Percentiles rank a stretch among this genome's conserved stretches.
Evolutionary conservation across 495 filamentous ascomycete species (phyloP).

Genomic region (Aspergillus mulundensis): DNA sequence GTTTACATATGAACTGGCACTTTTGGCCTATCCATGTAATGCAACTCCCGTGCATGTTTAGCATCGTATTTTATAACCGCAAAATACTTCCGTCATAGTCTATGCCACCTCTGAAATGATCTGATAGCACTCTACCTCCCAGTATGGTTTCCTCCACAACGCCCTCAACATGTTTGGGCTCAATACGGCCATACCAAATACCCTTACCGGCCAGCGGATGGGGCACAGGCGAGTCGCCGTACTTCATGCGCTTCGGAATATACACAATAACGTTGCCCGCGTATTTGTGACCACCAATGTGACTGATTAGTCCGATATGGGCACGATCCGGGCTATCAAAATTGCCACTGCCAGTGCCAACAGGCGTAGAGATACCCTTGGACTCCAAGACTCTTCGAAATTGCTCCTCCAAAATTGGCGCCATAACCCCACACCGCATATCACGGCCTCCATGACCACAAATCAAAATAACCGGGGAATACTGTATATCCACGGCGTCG

Average conservation of each 20-base stretch:
- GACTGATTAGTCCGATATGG: slow-evolving; percentile 72
- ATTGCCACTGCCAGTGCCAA: slow-evolving; percentile 7
- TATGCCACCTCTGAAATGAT: slow-evolving; percentile 61
- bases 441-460: slow-evolving; percentile 83
- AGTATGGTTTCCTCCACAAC: slow-evolving; percentile 77
- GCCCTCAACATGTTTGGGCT: slow-evolving; percentile 81
- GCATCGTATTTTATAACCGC: slow-evolving; percentile 25
- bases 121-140: slow-evolving; percentile 66
- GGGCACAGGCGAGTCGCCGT: slow-evolving; percentile 16
- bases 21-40: background rate
- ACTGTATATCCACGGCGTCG: slow-evolving; percentile 50
- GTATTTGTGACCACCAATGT: slow-evolving; percentile 90
- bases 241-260: slow-evolving; percentile 57
- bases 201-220: slow-evolving; percentile 70
- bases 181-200: slow-evolving; percentile 90
- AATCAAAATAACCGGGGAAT: slow-evolving; percentile 68
- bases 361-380: slow-evolving; percentile 27
- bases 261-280: slow-evolving; percentile 94
- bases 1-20: background rate
- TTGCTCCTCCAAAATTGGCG: slow-evolving; percentile 63
- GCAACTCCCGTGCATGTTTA: background rate
- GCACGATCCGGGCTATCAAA: slow-evolving; percentile 37
- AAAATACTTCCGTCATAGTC: slow-evolving; percentile 35
- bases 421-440: slow-evolving; percentile 72
- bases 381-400: slow-evolving; percentile 53